These are phyloP conservation scores for Saccharomycopsis sp. DNA, from an alignment of 805 yeast genomes.

Conservation along the genomic window DNA sequence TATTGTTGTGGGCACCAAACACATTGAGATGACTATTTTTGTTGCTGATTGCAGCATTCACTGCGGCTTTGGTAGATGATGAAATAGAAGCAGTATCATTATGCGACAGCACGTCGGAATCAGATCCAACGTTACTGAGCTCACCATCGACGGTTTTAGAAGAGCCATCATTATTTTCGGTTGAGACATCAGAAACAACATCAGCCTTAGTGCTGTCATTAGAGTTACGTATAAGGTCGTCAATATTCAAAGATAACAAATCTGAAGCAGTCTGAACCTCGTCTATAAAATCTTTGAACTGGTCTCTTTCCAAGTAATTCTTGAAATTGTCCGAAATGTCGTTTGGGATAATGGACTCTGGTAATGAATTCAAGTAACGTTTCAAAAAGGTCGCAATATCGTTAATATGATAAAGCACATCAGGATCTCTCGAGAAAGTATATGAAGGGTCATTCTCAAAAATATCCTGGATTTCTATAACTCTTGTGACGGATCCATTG, in stretches of 20 bases:
- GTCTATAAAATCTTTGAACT: conserved; percentile 10
- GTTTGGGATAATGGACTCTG: conserved; percentile 83
- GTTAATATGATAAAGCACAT: conserved; percentile 46
- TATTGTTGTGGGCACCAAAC: neutral
- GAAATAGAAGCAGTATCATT: neutral
- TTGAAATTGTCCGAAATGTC: conserved; percentile 24
- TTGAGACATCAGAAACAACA: neutral
- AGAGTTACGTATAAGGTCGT: neutral
- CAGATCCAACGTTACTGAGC: neutral
- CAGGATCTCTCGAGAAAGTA: neutral
- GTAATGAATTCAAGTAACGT: conserved; percentile 77
- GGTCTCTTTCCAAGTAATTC: conserved; percentile 9
- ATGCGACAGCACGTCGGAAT: too few relatives aligned
- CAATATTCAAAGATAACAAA: conserved; percentile 20
- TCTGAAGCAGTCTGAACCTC: conserved; percentile 18
- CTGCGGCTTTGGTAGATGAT: neutral
- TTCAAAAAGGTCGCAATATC: conserved; percentile 91
- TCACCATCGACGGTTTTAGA: neutral
- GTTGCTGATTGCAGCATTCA: neutral
- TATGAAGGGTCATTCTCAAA: conserved; percentile 74
- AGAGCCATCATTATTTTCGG: neutral
- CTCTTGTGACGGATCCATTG: conserved; percentile 86
- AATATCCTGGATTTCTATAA: conserved; percentile 73
- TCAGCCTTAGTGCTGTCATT: neutral
- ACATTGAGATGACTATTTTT: neutral